Evolutionary conservation across 139 green algal species (phyloP).

Genomic region (Raphidocelis subcapitata): DNA sequence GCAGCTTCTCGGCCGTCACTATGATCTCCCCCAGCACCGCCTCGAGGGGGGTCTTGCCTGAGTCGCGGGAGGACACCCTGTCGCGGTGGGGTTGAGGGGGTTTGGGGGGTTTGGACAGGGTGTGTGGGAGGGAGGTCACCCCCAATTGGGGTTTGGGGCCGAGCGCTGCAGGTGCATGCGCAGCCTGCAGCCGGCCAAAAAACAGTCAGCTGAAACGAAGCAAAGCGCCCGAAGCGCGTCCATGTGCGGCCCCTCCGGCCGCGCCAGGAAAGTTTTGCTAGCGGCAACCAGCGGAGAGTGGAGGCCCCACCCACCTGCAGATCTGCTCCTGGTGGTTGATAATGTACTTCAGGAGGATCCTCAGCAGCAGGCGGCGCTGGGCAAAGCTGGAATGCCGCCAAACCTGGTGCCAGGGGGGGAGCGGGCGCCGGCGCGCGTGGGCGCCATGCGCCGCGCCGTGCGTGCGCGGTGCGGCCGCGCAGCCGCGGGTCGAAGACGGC

Average conservation of each 20-base stretch:
- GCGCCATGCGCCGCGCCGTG: too few species aligned
- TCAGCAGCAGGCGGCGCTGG: constrained; percentile 76
- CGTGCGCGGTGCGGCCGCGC: too few species aligned
- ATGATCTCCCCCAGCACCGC: constrained; percentile 94
- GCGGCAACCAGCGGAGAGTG: too few species aligned
- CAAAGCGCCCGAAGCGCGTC: too few species aligned
- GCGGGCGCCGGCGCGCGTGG: background rate
- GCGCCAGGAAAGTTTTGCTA: too few species aligned
- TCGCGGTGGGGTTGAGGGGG: too few species aligned
- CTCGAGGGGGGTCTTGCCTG: constrained; percentile 94
- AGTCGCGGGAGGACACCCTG: constrained; percentile 88
- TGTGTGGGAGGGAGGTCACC: too few species aligned
- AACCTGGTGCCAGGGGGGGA: constrained; percentile 25
- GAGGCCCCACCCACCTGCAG: constrained; percentile 60
- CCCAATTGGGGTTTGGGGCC: too few species aligned
- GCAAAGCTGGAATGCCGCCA: constrained; percentile 80
- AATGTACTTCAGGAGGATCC: constrained; percentile 88
- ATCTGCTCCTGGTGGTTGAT: constrained; percentile 90
- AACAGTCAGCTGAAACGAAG: too few species aligned
- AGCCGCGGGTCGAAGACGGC: too few species aligned
- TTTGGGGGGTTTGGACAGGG: too few species aligned
- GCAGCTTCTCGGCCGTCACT: constrained; percentile 96
- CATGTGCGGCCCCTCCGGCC: too few species aligned
- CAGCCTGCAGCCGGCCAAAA: background rate
- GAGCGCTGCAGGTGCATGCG: background rate